Conservation (phyloP, 305 asterid genomes). For the Fraxinus ornus region DNA sequence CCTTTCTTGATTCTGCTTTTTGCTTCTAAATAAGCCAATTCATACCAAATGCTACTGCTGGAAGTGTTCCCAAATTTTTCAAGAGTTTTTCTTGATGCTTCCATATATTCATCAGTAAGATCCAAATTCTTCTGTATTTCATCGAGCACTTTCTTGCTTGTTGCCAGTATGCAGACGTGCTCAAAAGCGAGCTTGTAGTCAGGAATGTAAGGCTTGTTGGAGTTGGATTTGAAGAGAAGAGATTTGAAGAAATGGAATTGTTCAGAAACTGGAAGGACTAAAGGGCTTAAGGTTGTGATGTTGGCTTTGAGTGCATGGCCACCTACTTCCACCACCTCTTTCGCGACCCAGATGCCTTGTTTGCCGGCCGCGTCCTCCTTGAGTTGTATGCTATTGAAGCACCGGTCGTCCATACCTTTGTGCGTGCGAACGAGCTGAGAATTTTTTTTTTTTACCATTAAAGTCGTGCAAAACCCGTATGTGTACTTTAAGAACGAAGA, state of each 20-base stretch:
- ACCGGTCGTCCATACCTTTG: constrained; percentile 50
- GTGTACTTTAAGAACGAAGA: not conserved
- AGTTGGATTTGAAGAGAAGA: constrained; percentile 24
- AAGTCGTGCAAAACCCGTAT: not conserved
- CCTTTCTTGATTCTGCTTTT: constrained; percentile 42
- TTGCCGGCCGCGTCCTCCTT: constrained; percentile 51
- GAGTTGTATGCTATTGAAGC: constrained; percentile 52
- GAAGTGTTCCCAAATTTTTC: constrained; percentile 73
- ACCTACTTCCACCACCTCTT: constrained; percentile 48
- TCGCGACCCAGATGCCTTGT: constrained; percentile 52
- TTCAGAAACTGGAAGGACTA: constrained; percentile 60
- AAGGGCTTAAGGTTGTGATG: constrained; percentile 54
- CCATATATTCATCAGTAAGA: constrained; percentile 62
- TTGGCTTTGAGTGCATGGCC: constrained; percentile 68
- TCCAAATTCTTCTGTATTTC: constrained; percentile 56
- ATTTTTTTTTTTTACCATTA: not conserved
- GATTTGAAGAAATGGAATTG: constrained; percentile 57
- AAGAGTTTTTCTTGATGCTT: constrained; percentile 61
- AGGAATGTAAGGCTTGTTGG: constrained; percentile 56
- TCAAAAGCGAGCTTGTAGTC: constrained; percentile 58
- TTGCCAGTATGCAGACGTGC: constrained; percentile 59
- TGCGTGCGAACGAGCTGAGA: constrained; percentile 62
- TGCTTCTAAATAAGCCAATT: constrained; percentile 61
- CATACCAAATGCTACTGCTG: constrained; percentile 75
- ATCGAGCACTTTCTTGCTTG: constrained; percentile 56